Evolutionary conservation across 345 rosid species (phyloP).

Genomic region (Geranium brycei): DNA sequence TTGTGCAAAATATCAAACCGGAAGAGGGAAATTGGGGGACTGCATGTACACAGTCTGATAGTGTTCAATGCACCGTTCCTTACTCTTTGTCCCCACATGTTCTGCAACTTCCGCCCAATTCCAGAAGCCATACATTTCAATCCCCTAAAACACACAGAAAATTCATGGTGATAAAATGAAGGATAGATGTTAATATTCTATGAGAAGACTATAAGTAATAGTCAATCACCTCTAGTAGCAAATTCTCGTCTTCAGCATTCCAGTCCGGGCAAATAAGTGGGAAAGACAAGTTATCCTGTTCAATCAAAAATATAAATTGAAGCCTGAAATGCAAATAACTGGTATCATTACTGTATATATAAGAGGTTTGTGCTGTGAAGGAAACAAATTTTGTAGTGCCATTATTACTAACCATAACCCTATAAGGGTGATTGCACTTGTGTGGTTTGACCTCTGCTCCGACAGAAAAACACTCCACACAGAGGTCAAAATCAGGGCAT

Average conservation of each 20-base stretch:
- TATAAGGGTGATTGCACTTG: conserved; percentile 68
- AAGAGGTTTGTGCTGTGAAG: background rate
- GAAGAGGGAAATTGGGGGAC: conserved; percentile 83
- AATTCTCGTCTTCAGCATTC: conserved; percentile 97
- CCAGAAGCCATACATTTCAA: conserved; percentile 94
- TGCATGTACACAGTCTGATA: conserved; percentile 57
- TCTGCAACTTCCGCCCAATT: conserved; percentile 95
- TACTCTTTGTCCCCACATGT: conserved; percentile 96
- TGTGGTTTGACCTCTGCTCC: conserved; percentile 93
- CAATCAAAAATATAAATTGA: conserved; percentile 3
- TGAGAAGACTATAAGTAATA: background rate
- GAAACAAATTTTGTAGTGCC: background rate
- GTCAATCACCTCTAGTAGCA: conserved; percentile 71
- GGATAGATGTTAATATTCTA: background rate
- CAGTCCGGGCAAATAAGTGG: conserved; percentile 86
- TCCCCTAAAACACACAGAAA: conserved; percentile 42
- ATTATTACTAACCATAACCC: conserved; percentile 74
- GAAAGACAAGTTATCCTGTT: conserved; percentile 77
- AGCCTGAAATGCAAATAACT: background rate
- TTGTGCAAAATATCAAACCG: conserved; percentile 35
- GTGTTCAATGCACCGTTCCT: conserved; percentile 81
- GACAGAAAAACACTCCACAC: conserved; percentile 88
- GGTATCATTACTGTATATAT: background rate
- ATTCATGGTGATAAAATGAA: background rate
- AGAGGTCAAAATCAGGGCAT: conserved; percentile 95